Conservation (phyloP, 148 eudicot genomes). For the Simmondsia chinensis region DNA sequence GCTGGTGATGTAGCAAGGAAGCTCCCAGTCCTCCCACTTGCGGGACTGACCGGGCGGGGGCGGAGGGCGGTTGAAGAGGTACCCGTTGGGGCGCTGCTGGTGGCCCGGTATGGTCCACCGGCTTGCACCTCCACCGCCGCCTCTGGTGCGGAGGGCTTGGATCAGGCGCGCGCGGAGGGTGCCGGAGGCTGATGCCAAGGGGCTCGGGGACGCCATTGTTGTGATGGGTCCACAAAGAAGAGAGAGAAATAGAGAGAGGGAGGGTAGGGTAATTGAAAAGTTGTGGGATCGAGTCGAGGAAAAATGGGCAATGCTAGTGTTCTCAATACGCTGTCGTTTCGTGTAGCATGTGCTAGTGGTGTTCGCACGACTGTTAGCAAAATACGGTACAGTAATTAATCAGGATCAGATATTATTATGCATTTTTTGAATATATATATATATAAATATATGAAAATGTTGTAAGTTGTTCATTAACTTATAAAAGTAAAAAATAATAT, state of each 20-base stretch:
- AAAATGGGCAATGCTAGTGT: too few relatives aligned
- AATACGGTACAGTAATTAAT: too few relatives aligned
- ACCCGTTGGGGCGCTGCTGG: constrained; percentile 92
- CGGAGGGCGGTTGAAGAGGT: constrained; percentile 69
- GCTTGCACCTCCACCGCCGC: constrained; percentile 34
- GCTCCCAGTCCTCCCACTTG: constrained; percentile 97
- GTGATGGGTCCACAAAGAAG: constrained; percentile 2
- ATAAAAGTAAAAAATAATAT: too few relatives aligned
- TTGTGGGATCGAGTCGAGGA: neutral
- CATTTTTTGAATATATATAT: too few relatives aligned
- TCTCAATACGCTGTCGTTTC: too few relatives aligned
- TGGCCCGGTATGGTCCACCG: constrained; percentile 84
- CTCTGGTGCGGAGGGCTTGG: constrained; percentile 48
- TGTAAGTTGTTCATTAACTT: too few relatives aligned
- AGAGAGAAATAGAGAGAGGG: neutral
- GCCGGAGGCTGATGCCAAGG: constrained; percentile 45
- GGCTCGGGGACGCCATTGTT: constrained; percentile 39
- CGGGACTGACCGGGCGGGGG: constrained; percentile 71
- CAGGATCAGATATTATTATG: too few relatives aligned
- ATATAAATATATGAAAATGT: too few relatives aligned
- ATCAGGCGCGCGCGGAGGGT: constrained; percentile 40
- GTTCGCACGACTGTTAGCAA: too few relatives aligned
- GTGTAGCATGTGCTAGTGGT: too few relatives aligned
- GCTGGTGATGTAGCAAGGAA: constrained; percentile 93
- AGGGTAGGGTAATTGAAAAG: neutral